Evolutionary conservation across 108 stramenopile genomes (phyloP).

Genomic region (Pseudonitzschia pungens): DNA sequence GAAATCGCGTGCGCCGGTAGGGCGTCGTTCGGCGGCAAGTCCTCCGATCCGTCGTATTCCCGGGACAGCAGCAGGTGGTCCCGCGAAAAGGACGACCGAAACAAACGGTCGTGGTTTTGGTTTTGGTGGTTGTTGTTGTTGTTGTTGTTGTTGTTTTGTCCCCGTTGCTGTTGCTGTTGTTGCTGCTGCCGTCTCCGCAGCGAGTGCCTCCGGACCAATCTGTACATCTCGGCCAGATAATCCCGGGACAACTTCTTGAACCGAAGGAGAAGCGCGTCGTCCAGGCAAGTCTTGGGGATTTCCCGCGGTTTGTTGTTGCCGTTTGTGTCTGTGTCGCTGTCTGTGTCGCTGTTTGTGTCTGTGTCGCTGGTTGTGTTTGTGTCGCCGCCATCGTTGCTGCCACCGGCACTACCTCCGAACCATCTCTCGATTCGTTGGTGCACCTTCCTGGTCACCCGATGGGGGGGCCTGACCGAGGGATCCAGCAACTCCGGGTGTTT

Average conservation of each 20-base stretch:
- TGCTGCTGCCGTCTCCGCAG: not conserved
- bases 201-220: not conserved
- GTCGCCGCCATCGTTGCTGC: not conserved
- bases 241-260: not conserved
- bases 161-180: not conserved
- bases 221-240: not conserved
- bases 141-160: not conserved
- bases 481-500: not conserved
- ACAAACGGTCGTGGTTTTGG: not conserved
- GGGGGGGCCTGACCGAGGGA: not conserved
- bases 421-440: not conserved
- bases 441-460: not conserved
- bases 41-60: not conserved
- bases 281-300: not conserved
- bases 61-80: not conserved
- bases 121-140: not conserved
- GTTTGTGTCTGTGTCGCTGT: no score
- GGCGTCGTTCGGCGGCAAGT: not conserved
- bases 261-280: not conserved
- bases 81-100: not conserved
- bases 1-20: not conserved
- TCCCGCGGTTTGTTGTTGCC: not conserved
- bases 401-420: not conserved
- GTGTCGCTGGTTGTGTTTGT: no score
- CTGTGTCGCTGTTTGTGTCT: no score